A percentile compares a stretch with the other conserved stretches of the same genome.
Conservation (phyloP, 2,329 filamentous ascomycete species). For the Penicillium aurantiogriseum region DNA sequence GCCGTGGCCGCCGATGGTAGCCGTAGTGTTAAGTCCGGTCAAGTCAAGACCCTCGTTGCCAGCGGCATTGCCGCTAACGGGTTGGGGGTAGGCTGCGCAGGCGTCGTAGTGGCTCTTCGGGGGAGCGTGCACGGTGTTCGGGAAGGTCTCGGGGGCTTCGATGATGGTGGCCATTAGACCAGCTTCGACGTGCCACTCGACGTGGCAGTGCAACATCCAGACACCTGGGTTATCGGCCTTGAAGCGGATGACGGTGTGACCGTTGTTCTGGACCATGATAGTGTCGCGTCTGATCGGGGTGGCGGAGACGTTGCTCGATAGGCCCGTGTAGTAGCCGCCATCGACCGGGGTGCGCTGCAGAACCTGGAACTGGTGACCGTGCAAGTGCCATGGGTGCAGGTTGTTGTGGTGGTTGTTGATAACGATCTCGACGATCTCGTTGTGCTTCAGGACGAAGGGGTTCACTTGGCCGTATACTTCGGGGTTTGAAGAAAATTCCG, state of each 20-base stretch:
- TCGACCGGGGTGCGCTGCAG: slow-evolving; percentile 31
- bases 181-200: slow-evolving; percentile 37
- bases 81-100: slow-evolving; percentile 25
- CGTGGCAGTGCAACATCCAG: slow-evolving; percentile 40
- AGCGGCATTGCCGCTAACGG: slow-evolving; percentile 25
- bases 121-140: slow-evolving; percentile 13
- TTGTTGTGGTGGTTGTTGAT: slow-evolving; percentile 38
- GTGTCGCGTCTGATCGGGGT: slow-evolving; percentile 35
- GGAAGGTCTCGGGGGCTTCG: slow-evolving; percentile 32
- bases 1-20: slow-evolving; percentile 11
- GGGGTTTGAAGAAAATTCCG: slow-evolving; percentile 53
- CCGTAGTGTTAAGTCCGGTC: slow-evolving; percentile 13
- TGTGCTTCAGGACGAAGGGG: slow-evolving; percentile 65
- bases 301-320: slow-evolving; percentile 25
- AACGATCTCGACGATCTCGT: slow-evolving; percentile 45
- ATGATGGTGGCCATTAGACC: slow-evolving; percentile 36
- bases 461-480: slow-evolving; percentile 67
- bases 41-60: slow-evolving; percentile 21
- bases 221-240: slow-evolving; percentile 37
- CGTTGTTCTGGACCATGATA: slow-evolving; percentile 34
- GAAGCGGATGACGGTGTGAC: slow-evolving; percentile 36
- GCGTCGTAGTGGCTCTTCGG: slow-evolving; percentile 23
- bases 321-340: slow-evolving; percentile 29
- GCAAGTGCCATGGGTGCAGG: slow-evolving; percentile 51
- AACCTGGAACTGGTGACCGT: slow-evolving; percentile 54